Base-by-base conservation (phyloP, 805 yeast species). In the Suhomyces prunicola region DNA sequence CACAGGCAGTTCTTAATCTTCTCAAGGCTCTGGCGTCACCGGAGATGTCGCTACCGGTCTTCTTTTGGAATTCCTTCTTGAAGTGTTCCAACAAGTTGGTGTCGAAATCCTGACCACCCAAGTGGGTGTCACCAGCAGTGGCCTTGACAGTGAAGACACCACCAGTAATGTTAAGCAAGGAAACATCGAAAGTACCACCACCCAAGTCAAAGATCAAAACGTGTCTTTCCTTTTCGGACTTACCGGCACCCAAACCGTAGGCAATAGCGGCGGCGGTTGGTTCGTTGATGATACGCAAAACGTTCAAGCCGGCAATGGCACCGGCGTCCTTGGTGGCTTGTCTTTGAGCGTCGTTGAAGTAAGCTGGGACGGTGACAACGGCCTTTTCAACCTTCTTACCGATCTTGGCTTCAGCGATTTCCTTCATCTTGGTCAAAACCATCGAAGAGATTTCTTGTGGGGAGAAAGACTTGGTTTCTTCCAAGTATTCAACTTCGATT, bases 151-250 rank as follows among this genome's bases (percentile, higher is more conserved):
- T 91, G 82, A 90, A 90, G 70, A 90, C 91, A 86, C 97, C 97
- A 69, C 93, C 97, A 73, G 91, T 93, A 72, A 90, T 90, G 72
- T 89, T 85, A 68, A 90, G 82, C 64, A 90, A 81, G 50, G 97
- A 91, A 59, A 91, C 97, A 90, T 90, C 97, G 78, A 90, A 90
- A 69, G 97, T 90, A 82, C 97, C 97, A 78, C 97, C 97, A 84
- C 97, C 97, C 70, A 90, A 82, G 78, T 90, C 97, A 82, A 90
- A 90, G 68, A 90, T 90, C 70, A 90, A 81, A 58, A 90, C 93
- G 76, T 88, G 86, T 72, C 77, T 74, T 68, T 74, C 79, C 70
- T 75, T 75, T 67, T 76, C 80, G 51, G 76, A 72, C 63, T 72
- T 72, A 71, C 90, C 90, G 57, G 76, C 79, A 73, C 79, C 93